Conservation (phyloP, 73 alveolate species). For the Effrenium voratum region DNA sequence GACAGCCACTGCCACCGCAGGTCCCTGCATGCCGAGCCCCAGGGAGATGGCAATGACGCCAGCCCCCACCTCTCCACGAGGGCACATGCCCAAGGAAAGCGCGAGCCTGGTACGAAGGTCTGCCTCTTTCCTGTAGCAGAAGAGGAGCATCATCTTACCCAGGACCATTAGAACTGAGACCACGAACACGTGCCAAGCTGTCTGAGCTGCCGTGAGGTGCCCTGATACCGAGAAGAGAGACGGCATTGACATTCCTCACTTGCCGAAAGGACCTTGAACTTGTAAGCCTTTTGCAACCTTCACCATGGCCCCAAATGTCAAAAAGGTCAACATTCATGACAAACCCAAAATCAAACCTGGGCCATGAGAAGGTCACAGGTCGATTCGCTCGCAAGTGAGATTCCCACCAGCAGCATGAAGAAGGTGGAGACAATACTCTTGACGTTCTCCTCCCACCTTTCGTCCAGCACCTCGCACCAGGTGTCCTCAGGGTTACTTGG, state of each 20-base stretch:
- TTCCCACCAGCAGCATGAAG: conserved; percentile 85
- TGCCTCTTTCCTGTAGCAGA: conserved; percentile 68
- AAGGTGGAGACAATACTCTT: conserved; percentile 54
- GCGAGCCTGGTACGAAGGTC: conserved; percentile 58
- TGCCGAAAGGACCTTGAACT: no score
- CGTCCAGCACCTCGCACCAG: conserved; percentile 54
- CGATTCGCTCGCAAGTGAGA: no score
- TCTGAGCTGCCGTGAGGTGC: conserved; percentile 73
- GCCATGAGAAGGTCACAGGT: no score
- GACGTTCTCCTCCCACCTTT: conserved; percentile 37
- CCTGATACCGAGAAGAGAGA: conserved; percentile 66
- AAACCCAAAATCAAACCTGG: no score
- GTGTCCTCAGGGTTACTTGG: no score
- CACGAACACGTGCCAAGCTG: conserved; percentile 52
- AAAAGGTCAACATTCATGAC: no score
- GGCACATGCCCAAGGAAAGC: conserved; percentile 76
- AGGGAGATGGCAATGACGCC: conserved; percentile 89
- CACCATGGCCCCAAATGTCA: no score
- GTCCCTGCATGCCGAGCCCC: conserved; percentile 89
- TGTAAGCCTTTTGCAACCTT: no score
- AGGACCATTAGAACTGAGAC: conserved; percentile 67
- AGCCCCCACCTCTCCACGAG: conserved; percentile 76
- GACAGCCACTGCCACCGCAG: conserved; percentile 84
- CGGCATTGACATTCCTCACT: conserved; percentile 88
- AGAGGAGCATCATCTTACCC: conserved; percentile 56